Percentiles rank a stretch among this genome's conserved stretches.
Conservation (phyloP, 495 filamentous ascomycete species). For the Aspergillus avenaceus region DNA sequence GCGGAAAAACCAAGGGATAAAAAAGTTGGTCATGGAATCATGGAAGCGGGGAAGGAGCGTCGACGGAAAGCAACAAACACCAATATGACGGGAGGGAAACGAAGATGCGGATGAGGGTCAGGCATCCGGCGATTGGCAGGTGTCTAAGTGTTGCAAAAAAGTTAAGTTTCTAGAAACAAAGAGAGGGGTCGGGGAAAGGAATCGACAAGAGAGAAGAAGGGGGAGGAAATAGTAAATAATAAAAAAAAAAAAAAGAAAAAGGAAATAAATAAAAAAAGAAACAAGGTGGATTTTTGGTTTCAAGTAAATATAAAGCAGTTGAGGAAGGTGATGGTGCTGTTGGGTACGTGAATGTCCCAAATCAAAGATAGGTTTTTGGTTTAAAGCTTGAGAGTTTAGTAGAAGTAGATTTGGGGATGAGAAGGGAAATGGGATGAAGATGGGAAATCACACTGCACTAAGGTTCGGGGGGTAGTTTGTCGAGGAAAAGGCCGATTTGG, state of each 20-base stretch:
- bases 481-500: neutral
- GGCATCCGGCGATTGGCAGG: slow-evolving; percentile 22
- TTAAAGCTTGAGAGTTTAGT: too few relatives aligned
- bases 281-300: neutral
- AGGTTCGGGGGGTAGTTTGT: neutral
- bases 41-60: slow-evolving; percentile 38
- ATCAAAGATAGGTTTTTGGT: too few relatives aligned
- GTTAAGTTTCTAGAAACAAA: neutral
- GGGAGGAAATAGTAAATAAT: too few relatives aligned
- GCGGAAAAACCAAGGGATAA: slow-evolving; percentile 21
- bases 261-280: neutral
- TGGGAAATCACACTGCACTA: neutral
- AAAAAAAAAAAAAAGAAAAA: neutral
- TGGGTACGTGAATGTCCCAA: too few relatives aligned
- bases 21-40: slow-evolving; percentile 34
- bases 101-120: slow-evolving; percentile 17
- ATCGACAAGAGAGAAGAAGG: slow-evolving; percentile 3
- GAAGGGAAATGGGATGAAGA: slow-evolving; percentile 3
- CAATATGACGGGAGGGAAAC: slow-evolving; percentile 11
- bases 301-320: neutral
- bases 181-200: neutral
- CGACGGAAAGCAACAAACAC: slow-evolving; percentile 16
- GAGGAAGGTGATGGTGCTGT: too few relatives aligned
- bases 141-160: slow-evolving; percentile 1
- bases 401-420: neutral